Evolutionary conservation across 257 asterid genomes (phyloP), one percentile per base, ranked within the genome.

Genomic region (Ajuga chamaepitys): DNA sequence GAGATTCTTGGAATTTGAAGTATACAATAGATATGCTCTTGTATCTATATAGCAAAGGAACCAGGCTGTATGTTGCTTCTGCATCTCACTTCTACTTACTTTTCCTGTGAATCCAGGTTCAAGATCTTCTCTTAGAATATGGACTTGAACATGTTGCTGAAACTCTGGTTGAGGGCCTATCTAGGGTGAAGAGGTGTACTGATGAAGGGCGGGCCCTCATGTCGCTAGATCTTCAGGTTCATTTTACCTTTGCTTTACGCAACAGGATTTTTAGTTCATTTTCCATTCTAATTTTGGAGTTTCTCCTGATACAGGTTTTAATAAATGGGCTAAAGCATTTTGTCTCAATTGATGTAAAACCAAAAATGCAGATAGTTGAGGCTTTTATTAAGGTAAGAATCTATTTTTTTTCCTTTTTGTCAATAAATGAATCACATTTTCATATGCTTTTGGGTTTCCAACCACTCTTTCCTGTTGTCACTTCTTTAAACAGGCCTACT

Each of bases 191-290:
- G 76, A 88, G 89, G 72, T 94, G 99, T 72, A 94, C 95, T 28
- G 96, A 94, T 71, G 99, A 94, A 80, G 99, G 99, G 64, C 81
- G 96, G 50, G 99, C 99, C 1, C 99, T 94, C 68, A 94, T 94
- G 99, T 86, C 95, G 7, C 79, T 94, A 56, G 98, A 94, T 90
- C 96, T 90, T 69, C 99, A 94, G 98, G 99, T 94, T 67, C 74
- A 61, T 38, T 37, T 72, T 59, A 52, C 70, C 54, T 58, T 28
- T 37, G 30, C 70, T 60, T 53, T 2, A 62, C 37, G 14, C 47
- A 38, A 67, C 64, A 24, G 5, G 9, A 20, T 68, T 10, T 13
- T 7, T 20, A 40, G 40, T 53, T 50, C 30, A 24, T 66, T 40
- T 30, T 17, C 55, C 68, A 20, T 44, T 42, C 58, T 66, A 68